phyloP scores from a whole-genome alignment of 2,329 filamentous ascomycete species.

The Aulographum hederae region DNA sequence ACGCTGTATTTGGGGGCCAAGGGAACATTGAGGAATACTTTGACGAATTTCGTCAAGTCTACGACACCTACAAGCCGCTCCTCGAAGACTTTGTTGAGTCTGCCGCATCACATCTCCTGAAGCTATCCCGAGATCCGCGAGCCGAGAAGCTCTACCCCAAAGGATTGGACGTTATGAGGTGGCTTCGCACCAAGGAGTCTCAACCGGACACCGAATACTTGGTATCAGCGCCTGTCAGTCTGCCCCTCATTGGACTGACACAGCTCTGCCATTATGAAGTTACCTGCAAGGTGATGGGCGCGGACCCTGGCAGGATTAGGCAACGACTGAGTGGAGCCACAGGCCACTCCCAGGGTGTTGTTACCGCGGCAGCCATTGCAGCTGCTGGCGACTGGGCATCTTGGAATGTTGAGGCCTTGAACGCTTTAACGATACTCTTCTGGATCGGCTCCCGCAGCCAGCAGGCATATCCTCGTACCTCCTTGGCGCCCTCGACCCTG shows the following conservation, averaged over 20 bases:
- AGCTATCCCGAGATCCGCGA: slow-evolving; percentile 60
- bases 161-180: slow-evolving; percentile 85
- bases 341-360: slow-evolving; percentile 90
- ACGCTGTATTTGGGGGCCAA: slow-evolving; percentile 90
- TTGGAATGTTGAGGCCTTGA: slow-evolving; percentile 61
- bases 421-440: slow-evolving; percentile 83
- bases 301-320: slow-evolving; percentile 73
- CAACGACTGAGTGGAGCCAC: slow-evolving; percentile 76
- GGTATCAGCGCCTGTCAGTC: slow-evolving; percentile 84
- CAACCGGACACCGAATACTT: slow-evolving; percentile 91
- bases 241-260: slow-evolving; percentile 88
- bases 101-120: slow-evolving; percentile 75
- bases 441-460: slow-evolving; percentile 97
- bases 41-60: slow-evolving; percentile 83
- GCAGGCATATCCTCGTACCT: slow-evolving; percentile 90
- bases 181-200: slow-evolving; percentile 75
- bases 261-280: slow-evolving; percentile 93
- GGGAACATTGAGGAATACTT: slow-evolving; percentile 99
- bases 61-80: slow-evolving; percentile 79
- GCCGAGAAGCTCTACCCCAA: slow-evolving; percentile 95
- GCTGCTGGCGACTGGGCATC: slow-evolving; percentile 87
- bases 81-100: slow-evolving; percentile 68
- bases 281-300: slow-evolving; percentile 77
- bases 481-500: slow-evolving; percentile 73
- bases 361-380: slow-evolving; percentile 81